Evolutionary conservation across 306 rosid species (phyloP).

Genomic region (Vigna nakashimae): DNA sequence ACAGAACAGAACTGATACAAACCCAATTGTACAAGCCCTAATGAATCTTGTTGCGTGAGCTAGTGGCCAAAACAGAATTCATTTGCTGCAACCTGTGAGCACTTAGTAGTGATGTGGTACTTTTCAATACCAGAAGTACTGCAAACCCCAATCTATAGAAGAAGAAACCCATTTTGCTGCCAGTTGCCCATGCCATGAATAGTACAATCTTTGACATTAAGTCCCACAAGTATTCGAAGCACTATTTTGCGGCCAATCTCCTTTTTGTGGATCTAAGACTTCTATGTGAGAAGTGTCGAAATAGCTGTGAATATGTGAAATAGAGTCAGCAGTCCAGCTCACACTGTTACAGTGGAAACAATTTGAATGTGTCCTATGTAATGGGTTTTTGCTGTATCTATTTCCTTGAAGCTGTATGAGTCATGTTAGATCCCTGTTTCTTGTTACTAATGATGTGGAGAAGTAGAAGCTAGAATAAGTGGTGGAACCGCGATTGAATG

Average conservation of each 20-base stretch:
- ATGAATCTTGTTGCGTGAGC: background rate
- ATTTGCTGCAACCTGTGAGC: background rate
- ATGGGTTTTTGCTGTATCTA: too few relatives aligned
- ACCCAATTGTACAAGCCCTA: background rate
- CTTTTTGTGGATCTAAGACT: background rate
- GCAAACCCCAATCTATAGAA: background rate
- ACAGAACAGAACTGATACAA: background rate
- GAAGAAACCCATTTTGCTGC: background rate
- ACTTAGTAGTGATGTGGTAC: background rate
- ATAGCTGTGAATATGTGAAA: background rate
- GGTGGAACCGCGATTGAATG: background rate
- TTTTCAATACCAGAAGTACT: background rate
- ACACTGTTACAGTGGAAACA: too few relatives aligned
- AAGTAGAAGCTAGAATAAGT: background rate
- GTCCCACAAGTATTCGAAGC: background rate
- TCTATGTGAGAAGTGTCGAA: background rate
- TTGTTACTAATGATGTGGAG: background rate
- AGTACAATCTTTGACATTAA: background rate
- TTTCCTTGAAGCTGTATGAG: too few relatives aligned
- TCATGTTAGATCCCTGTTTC: too few relatives aligned
- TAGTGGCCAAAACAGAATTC: background rate
- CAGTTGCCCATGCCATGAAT: background rate
- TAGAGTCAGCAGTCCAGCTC: background rate
- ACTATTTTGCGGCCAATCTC: too few relatives aligned
- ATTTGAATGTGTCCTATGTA: too few relatives aligned